phyloP scores from a whole-genome alignment of 495 filamentous ascomycete genomes.

The Hyaloscypha variabilis region DNA sequence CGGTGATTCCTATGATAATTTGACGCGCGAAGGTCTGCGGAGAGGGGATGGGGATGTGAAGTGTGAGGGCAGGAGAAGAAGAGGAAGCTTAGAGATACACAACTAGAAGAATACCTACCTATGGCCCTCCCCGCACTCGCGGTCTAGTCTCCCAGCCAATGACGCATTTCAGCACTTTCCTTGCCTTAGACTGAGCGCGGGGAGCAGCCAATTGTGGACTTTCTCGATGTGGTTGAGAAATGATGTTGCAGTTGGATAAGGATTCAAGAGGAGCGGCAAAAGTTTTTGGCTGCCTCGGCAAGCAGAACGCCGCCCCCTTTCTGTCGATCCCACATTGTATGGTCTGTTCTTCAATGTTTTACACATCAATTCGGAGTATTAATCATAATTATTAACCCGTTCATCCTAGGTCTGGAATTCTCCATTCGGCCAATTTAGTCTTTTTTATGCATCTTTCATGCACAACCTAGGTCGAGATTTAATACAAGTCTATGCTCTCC shows the following conservation, averaged over 20 bases:
- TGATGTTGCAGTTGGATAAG: not conserved
- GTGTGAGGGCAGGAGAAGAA: not conserved
- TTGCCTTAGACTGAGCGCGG: not conserved
- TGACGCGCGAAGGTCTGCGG: not conserved
- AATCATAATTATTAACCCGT: no score
- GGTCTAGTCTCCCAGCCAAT: not conserved
- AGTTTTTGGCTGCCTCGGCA: not conserved
- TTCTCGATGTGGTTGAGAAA: not conserved
- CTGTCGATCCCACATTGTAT: not conserved
- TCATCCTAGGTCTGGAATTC: no score
- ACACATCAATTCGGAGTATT: no score
- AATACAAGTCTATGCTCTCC: no score
- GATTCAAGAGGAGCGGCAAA: not conserved
- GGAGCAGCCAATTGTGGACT: not conserved
- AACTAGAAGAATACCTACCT: not conserved
- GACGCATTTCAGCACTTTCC: not conserved
- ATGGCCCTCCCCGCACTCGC: not conserved
- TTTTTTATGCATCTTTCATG: no score
- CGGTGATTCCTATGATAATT: not conserved
- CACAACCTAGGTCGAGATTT: no score
- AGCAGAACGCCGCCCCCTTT: not conserved
- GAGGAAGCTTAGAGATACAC: not conserved
- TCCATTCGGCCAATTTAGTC: no score
- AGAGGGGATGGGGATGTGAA: not conserved
- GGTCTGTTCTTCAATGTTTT: not conserved